Base-by-base conservation (phyloP, 495 filamentous ascomycete species). In the Glutinoglossum americanum region DNA sequence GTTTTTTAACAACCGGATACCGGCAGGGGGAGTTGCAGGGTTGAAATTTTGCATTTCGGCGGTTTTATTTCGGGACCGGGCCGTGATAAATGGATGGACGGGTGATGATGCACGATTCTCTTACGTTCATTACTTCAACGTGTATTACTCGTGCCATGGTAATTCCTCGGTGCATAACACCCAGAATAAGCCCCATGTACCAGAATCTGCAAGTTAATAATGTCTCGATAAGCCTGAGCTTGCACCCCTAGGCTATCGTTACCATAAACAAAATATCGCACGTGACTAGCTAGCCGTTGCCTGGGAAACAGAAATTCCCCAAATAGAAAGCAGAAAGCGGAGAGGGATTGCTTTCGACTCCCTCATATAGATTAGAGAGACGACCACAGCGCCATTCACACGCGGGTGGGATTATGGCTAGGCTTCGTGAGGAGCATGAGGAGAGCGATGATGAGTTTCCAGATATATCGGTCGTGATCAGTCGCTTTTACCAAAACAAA, bases 391-490 rank as follows among this genome's bases (percentile, higher is more conserved):
- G 10, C 37, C 13, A 17, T 41, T 8, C 13, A 4, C 37, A 2
- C 37, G 2, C 25, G 13, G 13, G 39, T 26, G 17, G 1, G 17
- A n/a, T n/a, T 17, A 58, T 58, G 56, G 56, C 56, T 23, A 45
- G 56, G 25, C 56, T 58, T 15, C 56, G 17, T 17, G 49, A 30
- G 15, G 28, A 53, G 11, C 57, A 10, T 53, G 49, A 53, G 28
- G 28, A 53, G 25, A 58, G 56, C 44, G 56, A 58, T 51, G 56
- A 58, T 39, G 56, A 58, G 26, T 58, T 58, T 33, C 56, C 56
- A 33, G 32, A 32, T 21, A 26, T 56, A 28, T 53, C 49, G 19
- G 26, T 13, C 17, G 15, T 53, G 4, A 53, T 53, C 28, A 53
- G 19, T 8, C 49, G 49, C 23, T 53, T 32, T 19, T 15, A 28